Percentiles rank a stretch among this genome's conserved stretches.
Evolutionary conservation across 805 yeast species (phyloP).

Genomic region (Barnettozyma vustinii): DNA sequence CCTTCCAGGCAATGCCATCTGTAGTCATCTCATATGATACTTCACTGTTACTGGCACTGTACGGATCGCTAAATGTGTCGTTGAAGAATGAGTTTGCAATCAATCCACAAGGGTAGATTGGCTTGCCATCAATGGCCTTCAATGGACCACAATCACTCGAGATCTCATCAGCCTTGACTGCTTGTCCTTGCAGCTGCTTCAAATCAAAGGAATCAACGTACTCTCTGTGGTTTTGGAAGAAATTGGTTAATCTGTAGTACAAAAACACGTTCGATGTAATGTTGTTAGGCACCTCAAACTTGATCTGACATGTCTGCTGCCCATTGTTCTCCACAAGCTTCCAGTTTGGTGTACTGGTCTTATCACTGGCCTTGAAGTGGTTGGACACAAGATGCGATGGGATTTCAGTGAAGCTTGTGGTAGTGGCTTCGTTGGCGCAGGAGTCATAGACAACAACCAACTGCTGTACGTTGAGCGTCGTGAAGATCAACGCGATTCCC

Average conservation of each 20-base stretch:
- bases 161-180: conserved; percentile 48
- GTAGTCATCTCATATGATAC: conserved; percentile 25
- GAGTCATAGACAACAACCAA: conserved; percentile 68
- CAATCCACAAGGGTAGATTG: conserved; percentile 90
- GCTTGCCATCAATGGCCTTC: conserved; percentile 46
- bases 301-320: conserved; percentile 50
- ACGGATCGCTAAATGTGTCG: conserved; percentile 67
- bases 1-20: conserved; percentile 76
- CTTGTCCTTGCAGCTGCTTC: conserved; percentile 73
- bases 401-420: conserved; percentile 39
- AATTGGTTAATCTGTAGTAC: conserved; percentile 84
- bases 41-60: conserved; percentile 14
- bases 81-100: conserved; percentile 91
- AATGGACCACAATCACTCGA: conserved; percentile 59
- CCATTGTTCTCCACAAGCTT: conserved; percentile 37
- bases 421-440: conserved; percentile 51
- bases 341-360: conserved; percentile 54
- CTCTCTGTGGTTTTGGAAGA: conserved; percentile 91
- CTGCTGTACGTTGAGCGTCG: conserved; percentile 77
- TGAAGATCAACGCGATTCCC: conserved; percentile 77
- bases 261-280: conserved; percentile 67
- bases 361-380: conserved; percentile 47
- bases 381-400: conserved; percentile 54
- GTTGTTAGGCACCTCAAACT: conserved; percentile 67
- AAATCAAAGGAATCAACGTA: conserved; percentile 83